phyloP scores from a whole-genome alignment of 768 basidiomycete genomes.

The Agrocybe chaxingu region DNA sequence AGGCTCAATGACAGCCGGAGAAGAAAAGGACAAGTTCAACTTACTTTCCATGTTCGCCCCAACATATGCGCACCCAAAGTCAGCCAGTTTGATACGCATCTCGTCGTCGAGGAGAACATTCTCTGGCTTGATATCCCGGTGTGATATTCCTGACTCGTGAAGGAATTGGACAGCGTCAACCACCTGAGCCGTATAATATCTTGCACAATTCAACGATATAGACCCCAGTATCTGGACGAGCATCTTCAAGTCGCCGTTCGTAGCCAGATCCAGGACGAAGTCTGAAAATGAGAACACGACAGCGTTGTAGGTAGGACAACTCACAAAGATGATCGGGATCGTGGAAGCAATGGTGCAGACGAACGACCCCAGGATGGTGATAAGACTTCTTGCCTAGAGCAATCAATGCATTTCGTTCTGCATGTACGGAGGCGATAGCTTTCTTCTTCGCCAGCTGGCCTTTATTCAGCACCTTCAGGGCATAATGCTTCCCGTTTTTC shows the following conservation, averaged over 20 bases:
- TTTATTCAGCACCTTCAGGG: slow-evolving; percentile 67
- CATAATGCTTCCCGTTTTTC: slow-evolving; percentile 28
- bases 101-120: slow-evolving; percentile 87
- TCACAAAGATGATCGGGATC: slow-evolving; percentile 81
- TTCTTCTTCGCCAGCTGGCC: slow-evolving; percentile 75
- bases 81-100: slow-evolving; percentile 90
- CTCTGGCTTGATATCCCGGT: slow-evolving; percentile 86
- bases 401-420: slow-evolving; percentile 78
- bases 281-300: slow-evolving; percentile 36
- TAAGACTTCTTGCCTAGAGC: slow-evolving; percentile 54
- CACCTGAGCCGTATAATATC: slow-evolving; percentile 88
- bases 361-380: slow-evolving; percentile 75
- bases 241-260: slow-evolving; percentile 76
- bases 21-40: slow-evolving; percentile 19
- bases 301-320: slow-evolving; percentile 25
- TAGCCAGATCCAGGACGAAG: slow-evolving; percentile 74
- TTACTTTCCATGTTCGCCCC: slow-evolving; percentile 51
- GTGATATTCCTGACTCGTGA: slow-evolving; percentile 86
- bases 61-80: slow-evolving; percentile 92
- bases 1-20: background rate
- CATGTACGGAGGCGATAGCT: slow-evolving; percentile 71
- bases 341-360: slow-evolving; percentile 81
- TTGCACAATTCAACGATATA: slow-evolving; percentile 68
- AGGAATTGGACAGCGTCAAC: slow-evolving; percentile 88
- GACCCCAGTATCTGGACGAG: slow-evolving; percentile 81